Evolutionary conservation across 2,329 filamentous ascomycete species (phyloP), one percentile per base, ranked within the genome.

Genomic region (Cercospora beticola): DNA sequence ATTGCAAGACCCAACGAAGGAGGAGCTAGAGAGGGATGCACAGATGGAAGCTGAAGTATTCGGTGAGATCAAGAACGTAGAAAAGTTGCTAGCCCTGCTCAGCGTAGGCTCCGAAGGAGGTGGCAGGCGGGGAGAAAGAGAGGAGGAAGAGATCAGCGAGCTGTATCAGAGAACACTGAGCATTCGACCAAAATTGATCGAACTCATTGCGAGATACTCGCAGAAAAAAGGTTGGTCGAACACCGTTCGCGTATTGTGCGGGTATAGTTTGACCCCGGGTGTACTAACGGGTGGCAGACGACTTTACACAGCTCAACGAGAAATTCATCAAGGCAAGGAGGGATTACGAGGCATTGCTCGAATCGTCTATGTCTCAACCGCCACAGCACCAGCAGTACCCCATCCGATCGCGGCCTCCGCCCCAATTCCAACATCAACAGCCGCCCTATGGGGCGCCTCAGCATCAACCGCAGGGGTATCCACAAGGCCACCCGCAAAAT

Each of bases 321-420:
- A 98, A 98, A 82, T 99, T 99, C 81, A 98, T 99, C 85, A 99
- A 99, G 82, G 95, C 95, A 57, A 90, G 95, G 72, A 88, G 94
- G 75, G 95, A 99, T 81, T 99, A 99, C 79, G 95, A 99, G 81
- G 90, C 92, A 31, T 86, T 99, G n/a, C 85, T 99, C 21, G 95
- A 99, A 80, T 91, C 92, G 18, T 98, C 94, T 66, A 98, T 99
- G 94, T 89, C 94, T 0, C 94, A 97, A 74, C 91, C 94, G n/a
- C 89, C 92, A 63, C 74, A 75, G 56, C 70, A 75, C 33, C 75
- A 77, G 58, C 74, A 77, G 43, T 78, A 73, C 65, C 75, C 76
- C 0, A 63, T 75, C 57, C 75, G 76, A 54, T 70, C 71, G 28
- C 72, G 74, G 30, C 71, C 71, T 31, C 73, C 70, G 12, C 64